Conservation (phyloP, 805 yeast species). For the Tetrapisispora namnaoensis region DNA sequence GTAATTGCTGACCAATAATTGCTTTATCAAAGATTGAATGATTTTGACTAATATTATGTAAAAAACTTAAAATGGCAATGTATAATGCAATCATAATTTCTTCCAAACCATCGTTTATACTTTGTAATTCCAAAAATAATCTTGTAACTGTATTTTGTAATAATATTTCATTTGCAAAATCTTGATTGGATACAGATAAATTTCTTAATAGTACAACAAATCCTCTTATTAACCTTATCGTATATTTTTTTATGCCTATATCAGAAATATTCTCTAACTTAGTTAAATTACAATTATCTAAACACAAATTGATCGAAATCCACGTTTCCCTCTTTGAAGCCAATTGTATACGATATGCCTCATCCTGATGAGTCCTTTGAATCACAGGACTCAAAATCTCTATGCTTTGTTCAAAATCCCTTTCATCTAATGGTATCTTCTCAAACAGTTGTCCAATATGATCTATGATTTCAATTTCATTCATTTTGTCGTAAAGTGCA, state of each 20-base stretch:
- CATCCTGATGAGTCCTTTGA: conserved; percentile 20
- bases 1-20: conserved; percentile 10
- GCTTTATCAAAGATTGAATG: conserved; percentile 13
- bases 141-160: conserved; percentile 12
- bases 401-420: not conserved
- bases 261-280: conserved; percentile 1
- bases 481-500: not conserved
- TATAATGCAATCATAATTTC: conserved; percentile 18
- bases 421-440: not conserved
- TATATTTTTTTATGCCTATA: conserved; percentile 8
- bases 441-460: not conserved
- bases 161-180: conserved; percentile 19
- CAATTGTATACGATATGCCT: conserved; percentile 17
- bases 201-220: conserved; percentile 41
- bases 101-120: conserved; percentile 4
- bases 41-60: conserved; percentile 18
- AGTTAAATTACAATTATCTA: conserved; percentile 5
- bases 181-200: conserved; percentile 30
- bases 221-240: conserved; percentile 37
- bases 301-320: conserved; percentile 13
- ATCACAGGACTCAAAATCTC: conserved; percentile 16
- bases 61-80: conserved; percentile 12
- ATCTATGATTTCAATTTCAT: not conserved
- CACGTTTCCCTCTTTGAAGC: conserved; percentile 20
- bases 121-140: conserved; percentile 5